A percentile compares a stretch with the other conserved stretches of the same genome.
These are phyloP conservation scores for Lithospermum erythrorhizon DNA, from an alignment of 257 asterid species.

Conservation along the genomic window DNA sequence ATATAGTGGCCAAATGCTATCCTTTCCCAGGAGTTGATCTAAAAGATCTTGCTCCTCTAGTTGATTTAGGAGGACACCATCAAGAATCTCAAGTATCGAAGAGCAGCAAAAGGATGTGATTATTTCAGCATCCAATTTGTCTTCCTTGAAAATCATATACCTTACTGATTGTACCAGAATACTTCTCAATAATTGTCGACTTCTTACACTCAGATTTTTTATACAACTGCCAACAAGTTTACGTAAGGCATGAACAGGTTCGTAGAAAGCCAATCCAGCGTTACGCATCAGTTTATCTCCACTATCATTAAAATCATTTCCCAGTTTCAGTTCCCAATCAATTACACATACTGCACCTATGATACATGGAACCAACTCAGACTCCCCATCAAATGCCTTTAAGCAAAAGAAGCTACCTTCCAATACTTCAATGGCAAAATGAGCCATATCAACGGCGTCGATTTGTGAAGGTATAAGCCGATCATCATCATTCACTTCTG, in stretches of 20 bases:
- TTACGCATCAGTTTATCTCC: slow-evolving; percentile 28
- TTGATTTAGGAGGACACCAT: slow-evolving; percentile 48
- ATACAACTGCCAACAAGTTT: slow-evolving; percentile 35
- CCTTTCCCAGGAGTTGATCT: slow-evolving; percentile 49
- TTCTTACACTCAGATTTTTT: slow-evolving; percentile 24
- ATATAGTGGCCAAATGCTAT: slow-evolving; percentile 69
- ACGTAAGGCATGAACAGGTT: slow-evolving; percentile 42
- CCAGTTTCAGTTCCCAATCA: slow-evolving; percentile 76
- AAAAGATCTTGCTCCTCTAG: slow-evolving; percentile 70
- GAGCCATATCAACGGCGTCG: slow-evolving; percentile 44
- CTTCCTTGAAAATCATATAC: slow-evolving; percentile 35
- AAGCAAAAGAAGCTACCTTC: slow-evolving; percentile 55
- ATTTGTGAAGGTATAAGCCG: slow-evolving; percentile 30
- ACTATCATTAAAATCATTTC: slow-evolving; percentile 32
- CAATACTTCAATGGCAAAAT: slow-evolving; percentile 67
- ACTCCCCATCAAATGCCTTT: slow-evolving; percentile 39
- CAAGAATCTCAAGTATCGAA: slow-evolving; percentile 58
- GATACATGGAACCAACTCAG: slow-evolving; percentile 48
- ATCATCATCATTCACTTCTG: slow-evolving; percentile 23
- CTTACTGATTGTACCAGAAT: slow-evolving; percentile 47
- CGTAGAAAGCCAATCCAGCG: slow-evolving; percentile 51
- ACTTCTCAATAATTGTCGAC: slow-evolving; percentile 36
- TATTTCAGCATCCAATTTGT: slow-evolving; percentile 30
- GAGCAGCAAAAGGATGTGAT: slow-evolving; percentile 61
- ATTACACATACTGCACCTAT: slow-evolving; percentile 54